Base-by-base conservation (phyloP, 208 protist genomes). In the Lotmaria passim region DNA sequence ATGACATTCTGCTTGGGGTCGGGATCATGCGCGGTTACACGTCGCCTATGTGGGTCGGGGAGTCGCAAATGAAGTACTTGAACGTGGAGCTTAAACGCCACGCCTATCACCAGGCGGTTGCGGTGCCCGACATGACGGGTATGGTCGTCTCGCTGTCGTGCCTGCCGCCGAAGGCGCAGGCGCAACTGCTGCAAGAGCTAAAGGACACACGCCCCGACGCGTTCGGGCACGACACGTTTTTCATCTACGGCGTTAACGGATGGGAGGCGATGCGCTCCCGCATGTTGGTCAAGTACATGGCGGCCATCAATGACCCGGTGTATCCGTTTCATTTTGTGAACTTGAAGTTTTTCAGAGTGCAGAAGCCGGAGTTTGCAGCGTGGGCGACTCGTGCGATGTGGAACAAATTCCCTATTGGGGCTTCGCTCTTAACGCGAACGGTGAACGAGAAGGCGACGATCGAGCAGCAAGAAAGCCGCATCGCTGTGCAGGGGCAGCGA, bases 241-340 rank as follows among this genome's bases (percentile, higher is more conserved):
- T 83, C 65, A 77, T 96, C 24, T 94, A 93, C 52, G 85, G 82
- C 60, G 88, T 93, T 15, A 96, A 94, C 78, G 83, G 89, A 3
- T 96, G 91, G 89, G 88, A 96, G 71, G 82, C 83, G n/a, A 90
- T 83, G 69, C 82, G 87, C 23, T 90, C 91, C 34, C 79, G 82
- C 6, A 83, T 85, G 62, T 69, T 96, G 31, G 89, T 96, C 62
- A 91, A 90, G 73, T 50, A 90, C 60, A 96, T 96, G 91, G 81
- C 83, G 19, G 84, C 80, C 15, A 60, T 96, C n/a, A 81, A 91
- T 52, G 89, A 96, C 57, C 53, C 33, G 21, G 26, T 67, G 55
- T 94, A 89, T 46, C 91, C 91, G 12, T 94, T 84, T 74, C 81
- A 92, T 59, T 96, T 94, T 83, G 91, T 96, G n/a, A 96, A 96